Base-by-base conservation (phyloP, 768 basidiomycete genomes). In the Lactifluus hygrophoroides region DNA sequence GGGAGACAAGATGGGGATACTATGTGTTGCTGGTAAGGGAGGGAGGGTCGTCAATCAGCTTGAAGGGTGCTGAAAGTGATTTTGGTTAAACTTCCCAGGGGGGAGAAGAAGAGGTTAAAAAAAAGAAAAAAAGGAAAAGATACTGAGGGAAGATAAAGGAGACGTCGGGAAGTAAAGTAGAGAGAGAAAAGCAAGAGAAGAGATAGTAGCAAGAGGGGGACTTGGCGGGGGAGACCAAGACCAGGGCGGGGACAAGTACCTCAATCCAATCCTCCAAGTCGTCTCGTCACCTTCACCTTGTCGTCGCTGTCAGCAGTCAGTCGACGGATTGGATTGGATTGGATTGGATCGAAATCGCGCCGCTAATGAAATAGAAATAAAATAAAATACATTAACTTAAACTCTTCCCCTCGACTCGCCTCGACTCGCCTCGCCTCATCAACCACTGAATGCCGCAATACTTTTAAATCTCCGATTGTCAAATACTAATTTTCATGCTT, bases 1-100 rank as follows among this genome's bases (percentile, higher is more conserved):
- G 53, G 63, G 65, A 62, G 56, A 62, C 64, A 66, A 69, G 71
- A 67, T 69, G 71, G 71, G n/a, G 70, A 69, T 73, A 74, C 71
- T 72, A 75, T 70, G 72, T 71, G 69, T 66, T 72, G 69, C 71
- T 71, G 69, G 68, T n/a, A n/a, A n/a, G n/a, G n/a, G n/a, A 58
- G 62, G 68, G 68, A 67, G 70, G 70, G 74, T 75, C 74, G 76
- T 55, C 50, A 54, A 62, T 51, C 50, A 54, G 60, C 49, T 37
- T 57, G 53, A 25, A 28, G 47, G 54, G 19, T 8, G 51, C 30
- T 54, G 40, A 35, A 48, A 43, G 58, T 23, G 54, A 14, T 51
- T 58, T 71, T 71, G 62, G 64, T 61, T 56, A 59, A 60, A 53
- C 65, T 66, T 66, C 68, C 55, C 61, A 43, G 40, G 48, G 63